Evolutionary conservation across 192 early-diverging fungal species (phyloP).

Genomic region (Gryganskiella cystojenkinii): DNA sequence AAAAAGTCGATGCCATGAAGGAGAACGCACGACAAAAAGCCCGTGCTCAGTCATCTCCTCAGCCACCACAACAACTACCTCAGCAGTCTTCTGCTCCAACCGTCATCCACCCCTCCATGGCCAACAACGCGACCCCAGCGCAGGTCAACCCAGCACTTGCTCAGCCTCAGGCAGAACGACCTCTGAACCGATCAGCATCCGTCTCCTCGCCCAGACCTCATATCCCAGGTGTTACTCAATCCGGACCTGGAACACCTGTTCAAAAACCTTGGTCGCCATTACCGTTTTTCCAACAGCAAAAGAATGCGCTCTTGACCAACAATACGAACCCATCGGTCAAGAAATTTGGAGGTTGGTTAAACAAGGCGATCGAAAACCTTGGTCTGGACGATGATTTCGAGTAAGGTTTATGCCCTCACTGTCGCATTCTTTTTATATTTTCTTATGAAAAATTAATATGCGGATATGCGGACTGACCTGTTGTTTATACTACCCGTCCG

Average conservation of each 20-base stretch:
- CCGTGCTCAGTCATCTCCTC: constrained; percentile 38
- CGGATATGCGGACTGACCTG: too few relatives aligned
- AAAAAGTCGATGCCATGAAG: constrained; percentile 42
- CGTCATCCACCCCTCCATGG: background rate
- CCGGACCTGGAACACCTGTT: constrained; percentile 13
- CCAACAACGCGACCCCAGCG: constrained; percentile 5
- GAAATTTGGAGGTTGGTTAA: constrained; percentile 65
- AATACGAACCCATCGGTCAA: constrained; percentile 57
- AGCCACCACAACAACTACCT: constrained; percentile 24
- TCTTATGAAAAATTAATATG: background rate
- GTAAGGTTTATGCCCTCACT: constrained; percentile 15
- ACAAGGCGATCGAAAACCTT: constrained; percentile 74
- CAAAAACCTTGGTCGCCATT: constrained; percentile 61
- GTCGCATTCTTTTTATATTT: background rate
- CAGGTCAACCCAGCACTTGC: constrained; percentile 6
- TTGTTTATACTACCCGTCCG: too few relatives aligned
- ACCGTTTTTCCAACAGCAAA: constrained; percentile 66
- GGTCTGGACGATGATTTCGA: constrained; percentile 64
- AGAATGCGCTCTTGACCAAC: constrained; percentile 58
- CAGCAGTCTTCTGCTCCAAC: constrained; percentile 13
- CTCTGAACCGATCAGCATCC: constrained; percentile 20
- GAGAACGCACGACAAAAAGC: constrained; percentile 47
- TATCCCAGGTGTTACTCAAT: constrained; percentile 14
- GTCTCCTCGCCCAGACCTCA: constrained; percentile 34
- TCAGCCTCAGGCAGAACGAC: background rate